Base-by-base conservation (phyloP, 2,329 filamentous ascomycete species). In the Nakataea oryzae region DNA sequence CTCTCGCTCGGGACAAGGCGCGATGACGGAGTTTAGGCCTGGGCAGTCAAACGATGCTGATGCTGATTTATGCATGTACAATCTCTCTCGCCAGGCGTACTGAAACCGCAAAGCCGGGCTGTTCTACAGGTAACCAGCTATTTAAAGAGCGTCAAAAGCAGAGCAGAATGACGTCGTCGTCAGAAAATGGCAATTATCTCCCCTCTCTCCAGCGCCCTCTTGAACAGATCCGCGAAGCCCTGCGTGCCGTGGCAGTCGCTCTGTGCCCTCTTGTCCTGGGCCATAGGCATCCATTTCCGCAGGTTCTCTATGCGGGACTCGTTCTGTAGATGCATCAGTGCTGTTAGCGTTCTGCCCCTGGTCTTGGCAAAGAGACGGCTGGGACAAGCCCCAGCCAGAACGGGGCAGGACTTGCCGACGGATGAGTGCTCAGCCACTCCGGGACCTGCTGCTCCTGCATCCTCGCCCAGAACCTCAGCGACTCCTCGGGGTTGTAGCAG, bases 361-460 rank as follows among this genome's bases (percentile, higher is more conserved):
- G 13, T 4, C 11, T 8, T n/a, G 28, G 3, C 12, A 12, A 26
- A 2, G 1, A 6, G 11, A 28, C 12, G 59, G 57, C 4, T 59
- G 55, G 32, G 9, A 61, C 7, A 47, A 30, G 1, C 8, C n/a
- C 41, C 11, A 63, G 4, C 32, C 29, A 26, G 5, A 56, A 32
- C 6, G n/a, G 58, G 28, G 7, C 3, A 24, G 61, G 12, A 75
- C 82, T 64, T 75, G 86, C 84, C 65, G 86, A 87, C 47, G 90
- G 90, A 75, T 93, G 90, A 7, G 90, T 93, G 69, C 84, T 89
- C 67, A 91, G 74, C 76, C 90, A 87, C 73, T 92, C 86, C 1
- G 89, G 89, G 62, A 82, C 79, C 6, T 70, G 68, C 57, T 80
- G 73, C 29, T 75, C 74, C 12, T 61, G 41, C 86, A 91, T 90